phyloP scores from a whole-genome alignment of 1,139 yeast genomes.

The Taphrina pruni region DNA sequence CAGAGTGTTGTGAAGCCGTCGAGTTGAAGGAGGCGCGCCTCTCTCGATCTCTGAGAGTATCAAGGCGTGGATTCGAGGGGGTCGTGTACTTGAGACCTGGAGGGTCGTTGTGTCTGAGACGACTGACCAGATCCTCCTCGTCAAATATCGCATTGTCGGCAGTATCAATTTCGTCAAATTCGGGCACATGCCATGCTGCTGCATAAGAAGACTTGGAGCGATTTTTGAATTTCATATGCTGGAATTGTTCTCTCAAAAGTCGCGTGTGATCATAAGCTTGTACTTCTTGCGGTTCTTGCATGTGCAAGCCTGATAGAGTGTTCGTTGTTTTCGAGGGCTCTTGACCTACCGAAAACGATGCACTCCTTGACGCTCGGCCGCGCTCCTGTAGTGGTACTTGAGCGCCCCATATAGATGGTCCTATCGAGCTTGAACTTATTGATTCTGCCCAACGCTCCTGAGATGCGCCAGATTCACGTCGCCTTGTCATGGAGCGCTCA shows the following conservation, averaged over 20 bases:
- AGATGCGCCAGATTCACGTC: conserved; percentile 33
- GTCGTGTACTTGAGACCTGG: conserved; percentile 38
- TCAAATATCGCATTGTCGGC: conserved; percentile 33
- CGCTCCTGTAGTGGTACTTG: conserved; percentile 20
- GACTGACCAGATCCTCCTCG: conserved; percentile 24
- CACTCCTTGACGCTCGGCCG: conserved; percentile 32
- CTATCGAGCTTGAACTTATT: conserved; percentile 16
- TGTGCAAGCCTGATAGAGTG: neutral
- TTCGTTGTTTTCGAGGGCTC: conserved; percentile 10
- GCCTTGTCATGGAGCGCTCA: conserved; percentile 11
- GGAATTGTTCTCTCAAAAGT: conserved; percentile 32
- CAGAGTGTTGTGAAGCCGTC: neutral
- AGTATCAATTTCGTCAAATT: conserved; percentile 10
- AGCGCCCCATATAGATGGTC: conserved; percentile 26
- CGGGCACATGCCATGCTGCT: conserved; percentile 38
- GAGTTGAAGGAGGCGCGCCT: conserved; percentile 32
- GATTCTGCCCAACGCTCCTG: conserved; percentile 38
- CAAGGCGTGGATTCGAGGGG: conserved; percentile 34
- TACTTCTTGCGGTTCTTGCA: neutral
- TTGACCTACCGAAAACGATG: conserved; percentile 37
- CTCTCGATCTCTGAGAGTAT: conserved; percentile 14
- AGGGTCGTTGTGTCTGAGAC: conserved; percentile 18
- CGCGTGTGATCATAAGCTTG: conserved; percentile 33
- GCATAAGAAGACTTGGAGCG: conserved; percentile 37
- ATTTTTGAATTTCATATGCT: conserved; percentile 39